Base-by-base conservation (phyloP, 345 rosid genomes). In the Populus simonii region DNA sequence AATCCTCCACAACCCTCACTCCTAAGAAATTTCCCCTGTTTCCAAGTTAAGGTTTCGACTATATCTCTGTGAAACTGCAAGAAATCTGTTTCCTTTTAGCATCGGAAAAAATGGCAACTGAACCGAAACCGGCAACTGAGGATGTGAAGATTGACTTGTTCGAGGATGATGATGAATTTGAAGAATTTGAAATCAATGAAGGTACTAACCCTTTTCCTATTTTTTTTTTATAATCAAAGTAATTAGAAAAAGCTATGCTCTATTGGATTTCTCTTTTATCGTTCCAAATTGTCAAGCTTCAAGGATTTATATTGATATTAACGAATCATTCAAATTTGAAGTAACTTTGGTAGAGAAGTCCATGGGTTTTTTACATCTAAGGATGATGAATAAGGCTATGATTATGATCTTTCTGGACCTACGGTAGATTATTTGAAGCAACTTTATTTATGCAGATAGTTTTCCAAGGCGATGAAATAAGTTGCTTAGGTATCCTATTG, bases 121-220 rank as follows among this genome's bases (percentile, higher is more conserved):
- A 92, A 75, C 83, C 85, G 18, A 90, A 92, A 77, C 65, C 90
- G 20, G 81, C 80, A 61, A 74, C 87, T 6, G 92, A 88, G 74
- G 95, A 87, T 61, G 89, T 89, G n/a, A 94, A 94, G 89, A 83
- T 94, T 78, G 98, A 94, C 80, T 76, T 94, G 78, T 92, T 94
- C 80, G 98, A 94, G 69, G 98, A 94, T 66, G 98, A 94, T 71
- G 98, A 94, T 72, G 98, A 94, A 82, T 94, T 94, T 65, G 98
- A 94, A 81, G 98, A 93, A 79, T 92, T 92, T 74, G 89, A 85
- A 77, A 89, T 91, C 78, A 78, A 87, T 47, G 88, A 87, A 90
- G 92, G 94, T 90, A 43, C 7, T 23, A 22, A 57, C 13, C 15
- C 29, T 57, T 57, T 55, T 3, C 61, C 61, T 20, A 41, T 1